A percentile compares a stretch with the other conserved stretches of the same genome.
Conservation (phyloP, 768 basidiomycete species). For the Lepiota venenata region DNA sequence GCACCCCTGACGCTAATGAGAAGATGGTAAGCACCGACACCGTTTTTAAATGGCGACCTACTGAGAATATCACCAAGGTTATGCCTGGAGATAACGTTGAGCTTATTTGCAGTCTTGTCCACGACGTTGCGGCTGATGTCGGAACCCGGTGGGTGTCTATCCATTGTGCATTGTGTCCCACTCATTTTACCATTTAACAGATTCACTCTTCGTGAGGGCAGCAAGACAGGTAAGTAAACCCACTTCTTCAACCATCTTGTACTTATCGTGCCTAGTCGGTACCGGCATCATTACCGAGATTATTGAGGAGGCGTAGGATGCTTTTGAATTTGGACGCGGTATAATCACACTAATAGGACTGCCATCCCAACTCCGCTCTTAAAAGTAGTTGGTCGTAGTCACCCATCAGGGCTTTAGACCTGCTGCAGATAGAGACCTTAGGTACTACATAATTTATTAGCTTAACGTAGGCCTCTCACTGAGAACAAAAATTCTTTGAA, state of each 20-base stretch:
- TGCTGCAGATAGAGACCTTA: neutral
- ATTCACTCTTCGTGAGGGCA: conserved; percentile 94
- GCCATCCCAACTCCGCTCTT: conserved; percentile 5
- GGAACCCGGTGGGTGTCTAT: conserved; percentile 61
- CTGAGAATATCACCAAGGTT: conserved; percentile 42
- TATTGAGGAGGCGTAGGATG: conserved; percentile 32
- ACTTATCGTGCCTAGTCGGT: conserved; percentile 54
- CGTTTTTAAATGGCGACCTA: neutral
- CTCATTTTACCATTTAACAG: conserved; percentile 21
- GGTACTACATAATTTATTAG: conserved; percentile 17
- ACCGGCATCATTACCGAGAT: conserved; percentile 94
- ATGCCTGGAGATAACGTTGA: conserved; percentile 99
- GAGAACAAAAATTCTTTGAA: too few relatives aligned
- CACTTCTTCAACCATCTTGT: neutral
- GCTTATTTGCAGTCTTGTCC: conserved; percentile 78
- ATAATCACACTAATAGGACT: neutral
- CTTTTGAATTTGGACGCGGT: neutral
- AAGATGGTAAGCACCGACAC: conserved; percentile 63
- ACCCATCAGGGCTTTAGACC: too few relatives aligned
- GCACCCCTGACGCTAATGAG: conserved; percentile 73
- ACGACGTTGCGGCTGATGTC: conserved; percentile 86
- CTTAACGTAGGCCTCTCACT: neutral
- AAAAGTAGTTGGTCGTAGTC: conserved; percentile 6
- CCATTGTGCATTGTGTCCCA: neutral
- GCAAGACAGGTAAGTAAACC: conserved; percentile 73